Percentiles rank a stretch among this genome's conserved stretches.
Conservation (phyloP, 352 stramenopile genomes). For the Phytophthora pseudosyringae region DNA sequence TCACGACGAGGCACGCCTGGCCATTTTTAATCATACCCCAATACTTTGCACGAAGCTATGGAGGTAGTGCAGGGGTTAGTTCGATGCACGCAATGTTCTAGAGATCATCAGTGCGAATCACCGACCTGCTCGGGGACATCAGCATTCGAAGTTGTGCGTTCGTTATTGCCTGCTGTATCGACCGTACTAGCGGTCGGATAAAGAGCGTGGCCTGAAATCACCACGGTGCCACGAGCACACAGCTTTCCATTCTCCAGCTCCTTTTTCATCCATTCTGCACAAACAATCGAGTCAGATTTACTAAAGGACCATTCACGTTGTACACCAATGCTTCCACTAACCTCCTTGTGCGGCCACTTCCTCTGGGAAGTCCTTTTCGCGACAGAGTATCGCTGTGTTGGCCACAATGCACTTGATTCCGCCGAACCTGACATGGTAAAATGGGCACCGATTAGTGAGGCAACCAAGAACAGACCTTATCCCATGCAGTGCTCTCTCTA, state of each 20-base stretch:
- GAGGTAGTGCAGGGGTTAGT: not conserved
- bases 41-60: constrained; percentile 43
- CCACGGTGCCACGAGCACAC: constrained; percentile 67
- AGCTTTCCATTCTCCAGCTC: constrained; percentile 86
- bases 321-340: constrained; percentile 23
- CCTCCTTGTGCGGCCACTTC: constrained; percentile 61
- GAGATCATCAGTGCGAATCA: constrained; percentile 6
- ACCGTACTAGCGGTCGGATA: not conserved
- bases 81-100: not conserved
- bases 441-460: constrained; percentile 1
- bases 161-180: constrained; percentile 24
- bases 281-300: not conserved
- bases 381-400: constrained; percentile 58
- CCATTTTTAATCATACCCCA: constrained; percentile 46
- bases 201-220: constrained; percentile 61
- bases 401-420: constrained; percentile 83
- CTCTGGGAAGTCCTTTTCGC: constrained; percentile 33
- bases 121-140: constrained; percentile 33
- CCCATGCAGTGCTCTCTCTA: not conserved
- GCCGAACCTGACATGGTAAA: constrained; percentile 53
- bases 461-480: not conserved
- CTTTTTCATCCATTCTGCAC: constrained; percentile 72
- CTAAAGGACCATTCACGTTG: not conserved
- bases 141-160: constrained; percentile 1
- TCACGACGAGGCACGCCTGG: constrained; percentile 47